These are phyloP conservation scores for Fusarium coicis DNA, from an alignment of 2,329 filamentous ascomycete genomes.

Conservation along the genomic window DNA sequence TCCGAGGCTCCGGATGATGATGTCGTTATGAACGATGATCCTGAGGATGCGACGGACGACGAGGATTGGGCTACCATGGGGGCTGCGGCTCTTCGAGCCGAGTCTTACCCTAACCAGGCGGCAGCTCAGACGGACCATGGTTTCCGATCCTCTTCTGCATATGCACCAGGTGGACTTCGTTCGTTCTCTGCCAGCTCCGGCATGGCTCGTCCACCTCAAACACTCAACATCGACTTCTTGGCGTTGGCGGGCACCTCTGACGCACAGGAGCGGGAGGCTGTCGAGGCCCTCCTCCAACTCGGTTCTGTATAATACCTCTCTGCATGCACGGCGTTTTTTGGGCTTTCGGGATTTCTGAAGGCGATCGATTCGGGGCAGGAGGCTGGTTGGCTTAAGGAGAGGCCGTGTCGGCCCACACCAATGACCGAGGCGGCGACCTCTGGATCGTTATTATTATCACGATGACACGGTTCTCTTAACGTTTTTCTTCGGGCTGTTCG, in stretches of 20 bases:
- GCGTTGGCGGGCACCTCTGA: constrained; percentile 65
- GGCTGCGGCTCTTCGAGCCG: constrained; percentile 81
- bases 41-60: constrained; percentile 90
- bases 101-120: constrained; percentile 67
- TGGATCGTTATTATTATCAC: constrained; percentile 45
- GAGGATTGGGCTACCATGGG: constrained; percentile 95
- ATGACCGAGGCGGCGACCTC: constrained; percentile 49
- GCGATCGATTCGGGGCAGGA: constrained; percentile 43
- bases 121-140: constrained; percentile 65
- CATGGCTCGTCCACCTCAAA: constrained; percentile 65
- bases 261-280: constrained; percentile 82
- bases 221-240: constrained; percentile 63
- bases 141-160: constrained; percentile 55
- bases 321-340: constrained; percentile 66
- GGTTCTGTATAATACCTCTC: constrained; percentile 76
- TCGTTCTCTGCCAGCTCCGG: constrained; percentile 62
- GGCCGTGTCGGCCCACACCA: constrained; percentile 46
- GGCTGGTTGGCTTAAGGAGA: constrained; percentile 47
- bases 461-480: constrained; percentile 48
- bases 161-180: constrained; percentile 59
- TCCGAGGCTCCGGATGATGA: constrained; percentile 78
- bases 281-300: constrained; percentile 83
- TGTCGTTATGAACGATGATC: constrained; percentile 76
- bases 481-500: constrained; percentile 19
- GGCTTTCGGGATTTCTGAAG: constrained; percentile 36